phyloP scores from a whole-genome alignment of 139 green algal species.

The Coelastrella sp. region DNA sequence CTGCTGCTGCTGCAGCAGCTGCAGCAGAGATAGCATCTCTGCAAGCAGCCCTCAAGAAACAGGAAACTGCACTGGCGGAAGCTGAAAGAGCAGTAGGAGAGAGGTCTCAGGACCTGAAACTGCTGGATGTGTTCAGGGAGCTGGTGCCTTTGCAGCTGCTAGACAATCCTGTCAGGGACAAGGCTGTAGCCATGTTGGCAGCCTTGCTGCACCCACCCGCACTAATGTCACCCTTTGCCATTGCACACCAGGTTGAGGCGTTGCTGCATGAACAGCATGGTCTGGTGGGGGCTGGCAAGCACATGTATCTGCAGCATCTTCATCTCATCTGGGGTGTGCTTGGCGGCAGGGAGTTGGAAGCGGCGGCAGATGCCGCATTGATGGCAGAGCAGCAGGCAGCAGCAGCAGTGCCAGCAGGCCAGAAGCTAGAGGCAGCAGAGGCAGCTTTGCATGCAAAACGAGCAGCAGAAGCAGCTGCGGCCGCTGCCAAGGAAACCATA shows the following conservation, averaged over 20 bases:
- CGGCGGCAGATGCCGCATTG: slow-evolving; percentile 31
- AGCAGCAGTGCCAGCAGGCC: slow-evolving; percentile 3
- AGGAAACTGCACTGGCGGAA: not conserved
- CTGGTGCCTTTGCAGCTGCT: slow-evolving; percentile 12
- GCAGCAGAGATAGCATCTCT: not conserved
- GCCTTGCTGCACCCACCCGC: slow-evolving; percentile 32
- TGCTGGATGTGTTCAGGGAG: not conserved
- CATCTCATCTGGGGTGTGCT: slow-evolving; percentile 36
- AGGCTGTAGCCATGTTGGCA: slow-evolving; percentile 36
- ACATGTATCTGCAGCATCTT: slow-evolving; percentile 38
- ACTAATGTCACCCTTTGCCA: not conserved
- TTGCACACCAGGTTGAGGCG: slow-evolving; percentile 19
- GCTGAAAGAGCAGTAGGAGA: not conserved
- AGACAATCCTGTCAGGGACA: not conserved
- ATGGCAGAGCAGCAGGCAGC: not conserved
- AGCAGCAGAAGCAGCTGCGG: not conserved
- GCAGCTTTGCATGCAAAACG: not conserved
- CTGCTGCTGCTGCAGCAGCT: not conserved
- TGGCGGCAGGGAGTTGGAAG: not conserved
- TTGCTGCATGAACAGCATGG: slow-evolving; percentile 18
- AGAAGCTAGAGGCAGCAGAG: not conserved
- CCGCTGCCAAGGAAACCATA: not conserved
- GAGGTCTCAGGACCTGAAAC: not conserved
- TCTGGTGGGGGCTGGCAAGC: slow-evolving; percentile 1
- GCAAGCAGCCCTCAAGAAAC: not conserved